These are phyloP conservation scores for Lactuca saligna DNA, from an alignment of 129 eudicot genomes.

Conservation along the genomic window DNA sequence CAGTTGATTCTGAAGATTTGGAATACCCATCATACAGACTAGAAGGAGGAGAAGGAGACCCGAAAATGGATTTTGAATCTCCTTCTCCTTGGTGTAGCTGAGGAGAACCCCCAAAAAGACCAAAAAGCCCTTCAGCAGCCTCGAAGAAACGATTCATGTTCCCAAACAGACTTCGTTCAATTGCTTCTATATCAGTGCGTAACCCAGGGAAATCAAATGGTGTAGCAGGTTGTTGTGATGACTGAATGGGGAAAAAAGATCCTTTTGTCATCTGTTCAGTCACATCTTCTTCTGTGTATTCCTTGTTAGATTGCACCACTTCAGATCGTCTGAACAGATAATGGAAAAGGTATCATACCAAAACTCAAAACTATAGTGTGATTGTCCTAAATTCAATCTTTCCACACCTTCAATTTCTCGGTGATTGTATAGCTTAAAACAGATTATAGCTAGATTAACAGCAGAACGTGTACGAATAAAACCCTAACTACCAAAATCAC, in stretches of 20 bases:
- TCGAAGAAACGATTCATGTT: constrained; percentile 62
- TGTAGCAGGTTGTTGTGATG: constrained; percentile 23
- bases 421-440: not conserved
- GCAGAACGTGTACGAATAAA: not conserved
- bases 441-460: not conserved
- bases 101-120: constrained; percentile 51
- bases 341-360: not conserved
- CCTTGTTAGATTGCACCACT: constrained; percentile 76
- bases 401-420: not conserved
- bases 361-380: not conserved
- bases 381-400: constrained; percentile 4
- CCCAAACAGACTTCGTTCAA: constrained; percentile 61
- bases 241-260: constrained; percentile 36
- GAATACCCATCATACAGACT: constrained; percentile 36
- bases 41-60: constrained; percentile 41
- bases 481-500: constrained; percentile 14
- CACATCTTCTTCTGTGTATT: constrained; percentile 90
- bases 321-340: constrained; percentile 63
- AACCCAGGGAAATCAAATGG: constrained; percentile 70
- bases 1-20: constrained; percentile 36
- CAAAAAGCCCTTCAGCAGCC: constrained; percentile 80
- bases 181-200: constrained; percentile 78
- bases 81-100: constrained; percentile 40
- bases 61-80: constrained; percentile 42
- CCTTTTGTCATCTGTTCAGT: constrained; percentile 62